Evolutionary conservation across 768 basidiomycete species (phyloP), one percentile per base, ranked within the genome.

Genomic region (Chalciporus pseudorubinellus): DNA sequence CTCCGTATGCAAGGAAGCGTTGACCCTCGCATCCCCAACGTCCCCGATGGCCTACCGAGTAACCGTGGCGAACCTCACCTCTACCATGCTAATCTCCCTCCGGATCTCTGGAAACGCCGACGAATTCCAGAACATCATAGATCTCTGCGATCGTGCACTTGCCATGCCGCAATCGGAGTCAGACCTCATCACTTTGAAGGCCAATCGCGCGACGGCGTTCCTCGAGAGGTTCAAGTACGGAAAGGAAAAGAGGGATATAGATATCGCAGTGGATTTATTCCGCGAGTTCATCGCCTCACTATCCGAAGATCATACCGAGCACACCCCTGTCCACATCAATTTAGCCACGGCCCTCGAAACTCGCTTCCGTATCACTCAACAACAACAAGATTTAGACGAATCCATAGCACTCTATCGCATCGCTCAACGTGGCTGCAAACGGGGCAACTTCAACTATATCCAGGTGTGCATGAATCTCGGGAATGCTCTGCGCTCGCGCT

Each of bases 381-480:
- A 50, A 24, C 16, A 1, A 3, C 39, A 54, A 7, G 67, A 68
- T 40, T 21, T 69, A 10, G 51, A 70, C 1, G 67, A 59, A 20
- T 59, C 67, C 19, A 59, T 68, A n/a, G 36, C 21, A 4, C 10
- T 44, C 14, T 54, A 38, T 53, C 57, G 55, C 12, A 21, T 52
- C 16, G 56, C 67, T 13, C 50, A 41, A 19, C 29, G 48, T 3
- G 20, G 7, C 24, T 59, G 53, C 46, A 53, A 36, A 26, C 49
- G 38, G 13, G 59, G 52, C 10, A n/a, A 50, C 16, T 19, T 19
- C 8, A 39, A 50, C n/a, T 56, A 59, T 20, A 49, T 38, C 40
- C 14, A 38, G 10, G 29, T 55, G 29, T 46, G 58, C 46, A 57
- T 50, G 51, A 36, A 53, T 31, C 55, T 59, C 10, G 59, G 55